Evolutionary conservation across 129 eudicot species (phyloP), one percentile per base, ranked within the genome.

Genomic region (Mikania micrantha): DNA sequence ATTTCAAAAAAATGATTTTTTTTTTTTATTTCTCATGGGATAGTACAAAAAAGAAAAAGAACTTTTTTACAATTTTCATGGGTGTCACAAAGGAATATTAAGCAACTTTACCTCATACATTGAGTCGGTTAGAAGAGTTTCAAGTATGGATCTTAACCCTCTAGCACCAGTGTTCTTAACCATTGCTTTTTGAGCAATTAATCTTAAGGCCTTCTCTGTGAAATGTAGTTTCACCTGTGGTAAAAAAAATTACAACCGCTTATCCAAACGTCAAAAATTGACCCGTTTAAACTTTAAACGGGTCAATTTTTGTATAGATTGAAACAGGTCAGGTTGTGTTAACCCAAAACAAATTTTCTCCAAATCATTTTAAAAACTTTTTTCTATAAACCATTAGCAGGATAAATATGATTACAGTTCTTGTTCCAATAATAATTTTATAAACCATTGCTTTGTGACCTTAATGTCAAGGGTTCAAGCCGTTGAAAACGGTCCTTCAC

Each of bases 81-180:
- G 21, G 19, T n/a, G 24, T 32, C n/a, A 10, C 29, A 7, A 72
- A 15, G 19, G 9, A 19, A 62, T 7, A 4, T 45, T n/a, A 67
- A 41, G 58, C 49, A 48, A 31, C 48, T 16, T 16, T 82, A 92
- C 98, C 96, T 92, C 98, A 64, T 85, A 92, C 98, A 92, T 92
- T 58, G 96, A 81, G 64, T 92, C 96, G 17, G 96, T 92, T 39
- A 92, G 76, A 73, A 92, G 83, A 80, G 61, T 78, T 78, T 92
- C 98, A 38, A 92, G 83, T 66, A 92, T 77, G 69, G 96, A 86
- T 77, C 98, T 77, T 77, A 92, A 66, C 10, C 98, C 98, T 77
- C 98, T 90, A 7, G 98, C 98, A 65, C 98, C 98, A 4, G 96
- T 92, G 64, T 88, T 92, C 77, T 92, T 92, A 19, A 72, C 80